These are phyloP conservation scores for Cudoniella acicularis DNA, from an alignment of 495 filamentous ascomycete species.

Conservation along the genomic window DNA sequence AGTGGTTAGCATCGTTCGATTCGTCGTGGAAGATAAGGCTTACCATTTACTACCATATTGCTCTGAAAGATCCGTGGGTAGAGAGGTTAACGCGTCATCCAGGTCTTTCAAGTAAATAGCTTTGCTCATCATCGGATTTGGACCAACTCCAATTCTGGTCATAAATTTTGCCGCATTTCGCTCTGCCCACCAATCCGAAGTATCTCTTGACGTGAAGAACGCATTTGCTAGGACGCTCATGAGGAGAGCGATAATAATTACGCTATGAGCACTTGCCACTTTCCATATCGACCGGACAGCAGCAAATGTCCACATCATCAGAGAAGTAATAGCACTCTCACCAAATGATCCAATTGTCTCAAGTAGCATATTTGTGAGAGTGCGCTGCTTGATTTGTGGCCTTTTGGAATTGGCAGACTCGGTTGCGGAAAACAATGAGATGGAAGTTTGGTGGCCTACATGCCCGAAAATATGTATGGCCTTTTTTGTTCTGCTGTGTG, in stretches of 20 bases:
- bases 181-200: conserved; percentile 80
- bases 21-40: neutral
- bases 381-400: conserved; percentile 62
- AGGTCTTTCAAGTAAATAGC: conserved; percentile 81
- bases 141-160: conserved; percentile 70
- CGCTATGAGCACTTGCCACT: conserved; percentile 65
- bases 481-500: conserved; percentile 81
- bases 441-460: conserved; percentile 68
- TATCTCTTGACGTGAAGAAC: conserved; percentile 63
- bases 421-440: conserved; percentile 53
- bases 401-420: conserved; percentile 35
- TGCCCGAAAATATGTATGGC: conserved; percentile 88
- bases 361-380: conserved; percentile 62
- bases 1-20: conserved; percentile 2
- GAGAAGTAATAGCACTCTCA: conserved; percentile 64
- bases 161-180: conserved; percentile 75
- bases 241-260: conserved; percentile 66
- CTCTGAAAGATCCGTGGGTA: conserved; percentile 30
- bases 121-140: conserved; percentile 76
- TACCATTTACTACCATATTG: conserved; percentile 32
- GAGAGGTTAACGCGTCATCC: conserved; percentile 53
- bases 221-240: conserved; percentile 67
- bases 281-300: conserved; percentile 61
- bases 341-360: conserved; percentile 65
- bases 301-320: conserved; percentile 71